Base-by-base conservation (phyloP, 1,284 basidiomycete genomes). In the Polyporus tsugae region DNA sequence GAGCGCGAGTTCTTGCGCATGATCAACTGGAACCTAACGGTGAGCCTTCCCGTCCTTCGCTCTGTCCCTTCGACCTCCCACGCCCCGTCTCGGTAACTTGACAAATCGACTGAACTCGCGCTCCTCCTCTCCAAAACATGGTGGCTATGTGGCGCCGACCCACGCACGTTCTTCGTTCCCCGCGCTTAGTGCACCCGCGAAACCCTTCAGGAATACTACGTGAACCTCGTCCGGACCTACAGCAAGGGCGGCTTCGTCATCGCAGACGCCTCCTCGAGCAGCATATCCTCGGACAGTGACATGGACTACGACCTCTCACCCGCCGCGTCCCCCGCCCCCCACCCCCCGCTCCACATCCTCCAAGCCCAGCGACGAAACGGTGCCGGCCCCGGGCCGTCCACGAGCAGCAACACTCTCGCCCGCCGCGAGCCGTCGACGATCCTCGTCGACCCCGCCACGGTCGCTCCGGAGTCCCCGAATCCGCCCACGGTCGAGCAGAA, bases 21-120 rank as follows among this genome's bases (percentile, higher is more conserved):
- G 77, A 95, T 97, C 64, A 94, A 97, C 77, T 98, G 96, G 96
- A 87, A 91, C 73, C 85, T 98, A 74, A 94, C 91, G 84, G 96
- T 97, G 80, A 88, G 95, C 41, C 39, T 57, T 19, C 39, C 33
- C 22, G 17, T 36, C 19, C 61, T 17, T 75, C 78, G 77, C 74
- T 70, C 67, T 73, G 66, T 64, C 63, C 65, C 41, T 66, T 29
- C 61, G 38, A 39, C 19, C 52, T 15, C 62, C 70, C 63, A 65
- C 60, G 72, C 66, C 67, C 60, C 69, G 33, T 35, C 57, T 13
- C 57, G n/a, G n/a, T 38, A 17, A 22, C 36, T 22, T 25, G 38
- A 39, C 38, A 52, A 68, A 38, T 33, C 52, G 60, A 62, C 69
- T 72, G 65, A 66, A 70, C 62, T 29, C 57, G 25, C 68, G 57